These are phyloP conservation scores for Asterochloris sp. DNA, from an alignment of 139 green algal species.

Conservation along the genomic window DNA sequence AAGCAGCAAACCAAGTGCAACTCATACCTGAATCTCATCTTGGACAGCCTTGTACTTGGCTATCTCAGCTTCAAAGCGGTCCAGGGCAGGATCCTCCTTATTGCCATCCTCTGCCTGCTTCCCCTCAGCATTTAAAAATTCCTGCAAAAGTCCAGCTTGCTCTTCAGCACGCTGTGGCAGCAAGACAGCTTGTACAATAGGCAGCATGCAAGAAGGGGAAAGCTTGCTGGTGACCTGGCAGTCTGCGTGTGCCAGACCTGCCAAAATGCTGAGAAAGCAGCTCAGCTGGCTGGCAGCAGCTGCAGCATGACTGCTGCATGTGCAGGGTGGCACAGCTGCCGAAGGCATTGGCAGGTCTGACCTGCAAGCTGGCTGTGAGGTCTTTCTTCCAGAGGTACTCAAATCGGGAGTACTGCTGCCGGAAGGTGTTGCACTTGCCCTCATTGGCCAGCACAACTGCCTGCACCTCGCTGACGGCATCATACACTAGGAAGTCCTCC, in stretches of 20 bases:
- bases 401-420: conserved; percentile 63
- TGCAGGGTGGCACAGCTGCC: background rate
- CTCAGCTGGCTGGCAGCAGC: background rate
- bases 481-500: conserved; percentile 75
- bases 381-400: conserved; percentile 83
- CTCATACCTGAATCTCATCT: conserved; percentile 51
- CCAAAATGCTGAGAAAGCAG: background rate
- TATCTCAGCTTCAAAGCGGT: conserved; percentile 78
- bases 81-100: conserved; percentile 65
- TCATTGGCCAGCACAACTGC: conserved; percentile 64
- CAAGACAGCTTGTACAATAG: background rate
- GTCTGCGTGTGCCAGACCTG: too few species aligned
- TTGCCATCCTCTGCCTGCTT: conserved; percentile 42
- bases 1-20: background rate
- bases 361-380: conserved; percentile 50
- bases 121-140: conserved; percentile 55
- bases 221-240: background rate
- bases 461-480: conserved; percentile 60
- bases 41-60: conserved; percentile 58
- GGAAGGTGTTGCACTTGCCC: conserved; percentile 71
- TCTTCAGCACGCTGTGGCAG: background rate
- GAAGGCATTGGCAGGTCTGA: background rate
- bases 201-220: background rate
- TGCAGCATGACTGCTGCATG: background rate
- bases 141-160: conserved; percentile 14